A percentile compares a stretch with the other conserved stretches of the same genome.
Evolutionary conservation across 2,329 filamentous ascomycete species (phyloP).

Genomic region (Penicillium capsulatum): DNA sequence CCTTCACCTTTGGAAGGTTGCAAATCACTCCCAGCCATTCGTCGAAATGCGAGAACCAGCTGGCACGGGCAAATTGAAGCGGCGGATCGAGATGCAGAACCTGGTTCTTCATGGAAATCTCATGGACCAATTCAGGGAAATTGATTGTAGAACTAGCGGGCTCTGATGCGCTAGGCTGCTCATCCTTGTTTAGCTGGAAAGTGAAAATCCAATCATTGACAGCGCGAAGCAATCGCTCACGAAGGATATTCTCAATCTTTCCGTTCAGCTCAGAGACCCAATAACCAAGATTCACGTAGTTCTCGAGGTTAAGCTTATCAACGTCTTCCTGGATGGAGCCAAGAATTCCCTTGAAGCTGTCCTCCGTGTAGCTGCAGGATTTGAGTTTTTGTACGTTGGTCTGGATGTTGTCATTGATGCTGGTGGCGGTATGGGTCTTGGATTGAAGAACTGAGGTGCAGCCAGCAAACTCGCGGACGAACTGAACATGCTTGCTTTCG

Average conservation of each 20-base stretch:
- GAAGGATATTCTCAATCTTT: conserved; percentile 74
- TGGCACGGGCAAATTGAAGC: conserved; percentile 82
- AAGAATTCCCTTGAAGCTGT: conserved; percentile 74
- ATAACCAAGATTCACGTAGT: conserved; percentile 84
- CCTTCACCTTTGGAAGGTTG: conserved; percentile 89
- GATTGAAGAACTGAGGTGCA: conserved; percentile 82
- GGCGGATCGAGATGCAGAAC: conserved; percentile 95
- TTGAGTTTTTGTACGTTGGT: conserved; percentile 79
- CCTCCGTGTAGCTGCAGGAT: conserved; percentile 74
- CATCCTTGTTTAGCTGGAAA: conserved; percentile 61
- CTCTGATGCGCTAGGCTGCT: conserved; percentile 30
- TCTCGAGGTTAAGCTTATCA: conserved; percentile 93
- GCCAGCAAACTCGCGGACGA: conserved; percentile 87
- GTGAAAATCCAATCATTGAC: conserved; percentile 82
- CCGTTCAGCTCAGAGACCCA: conserved; percentile 88
- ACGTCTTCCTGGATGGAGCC: conserved; percentile 87
- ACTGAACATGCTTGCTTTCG: conserved; percentile 93
- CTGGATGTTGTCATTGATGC: conserved; percentile 75
- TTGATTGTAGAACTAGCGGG: conserved; percentile 34
- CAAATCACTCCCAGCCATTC: conserved; percentile 91
- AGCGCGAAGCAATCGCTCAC: conserved; percentile 77
- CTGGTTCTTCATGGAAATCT: conserved; percentile 97
- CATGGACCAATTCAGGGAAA: conserved; percentile 64
- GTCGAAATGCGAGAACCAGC: conserved; percentile 89
- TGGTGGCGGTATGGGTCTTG: conserved; percentile 74